These are phyloP conservation scores for Neopestalotiopsis clavispora DNA, from an alignment of 2,329 filamentous ascomycete genomes.

Conservation along the genomic window DNA sequence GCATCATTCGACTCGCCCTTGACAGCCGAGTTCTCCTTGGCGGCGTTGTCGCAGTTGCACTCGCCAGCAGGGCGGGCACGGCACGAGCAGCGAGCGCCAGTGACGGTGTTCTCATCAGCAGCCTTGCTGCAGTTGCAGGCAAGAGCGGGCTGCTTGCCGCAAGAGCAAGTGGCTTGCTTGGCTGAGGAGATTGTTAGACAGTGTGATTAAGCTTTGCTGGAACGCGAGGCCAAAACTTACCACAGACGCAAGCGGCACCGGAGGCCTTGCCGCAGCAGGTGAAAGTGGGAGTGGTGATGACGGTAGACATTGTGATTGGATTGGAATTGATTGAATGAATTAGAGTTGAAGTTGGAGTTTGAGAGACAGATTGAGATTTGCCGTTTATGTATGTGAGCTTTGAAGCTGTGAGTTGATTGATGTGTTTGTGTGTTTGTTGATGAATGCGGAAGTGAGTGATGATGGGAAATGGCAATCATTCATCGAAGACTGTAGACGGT, in stretches of 20 bases:
- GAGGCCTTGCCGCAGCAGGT: conserved; percentile 62
- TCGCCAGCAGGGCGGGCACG: conserved; percentile 77
- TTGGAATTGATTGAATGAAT: conserved; percentile 6
- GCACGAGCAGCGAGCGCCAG: conserved; percentile 82
- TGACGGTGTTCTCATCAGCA: conserved; percentile 72
- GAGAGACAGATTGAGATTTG: background rate
- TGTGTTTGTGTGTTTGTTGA: background rate
- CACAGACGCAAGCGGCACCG: conserved; percentile 58
- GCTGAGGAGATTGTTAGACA: conserved; percentile 43
- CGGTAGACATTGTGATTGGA: conserved; percentile 36
- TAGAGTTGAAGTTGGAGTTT: background rate
- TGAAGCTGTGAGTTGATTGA: background rate
- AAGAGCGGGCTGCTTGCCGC: conserved; percentile 85
- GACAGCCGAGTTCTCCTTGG: conserved; percentile 69
- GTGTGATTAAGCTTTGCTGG: conserved; percentile 8
- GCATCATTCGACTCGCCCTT: conserved; percentile 62
- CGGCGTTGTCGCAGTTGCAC: conserved; percentile 80
- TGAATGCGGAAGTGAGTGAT: background rate
- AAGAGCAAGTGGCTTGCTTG: conserved; percentile 78
- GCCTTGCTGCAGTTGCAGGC: conserved; percentile 86
- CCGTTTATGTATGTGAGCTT: background rate
- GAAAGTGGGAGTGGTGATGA: conserved; percentile 40
- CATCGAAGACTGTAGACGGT: background rate
- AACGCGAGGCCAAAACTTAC: conserved; percentile 44
- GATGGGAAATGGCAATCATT: background rate